Conservation (phyloP, 768 basidiomycete species). For the Phallus indusiatus region DNA sequence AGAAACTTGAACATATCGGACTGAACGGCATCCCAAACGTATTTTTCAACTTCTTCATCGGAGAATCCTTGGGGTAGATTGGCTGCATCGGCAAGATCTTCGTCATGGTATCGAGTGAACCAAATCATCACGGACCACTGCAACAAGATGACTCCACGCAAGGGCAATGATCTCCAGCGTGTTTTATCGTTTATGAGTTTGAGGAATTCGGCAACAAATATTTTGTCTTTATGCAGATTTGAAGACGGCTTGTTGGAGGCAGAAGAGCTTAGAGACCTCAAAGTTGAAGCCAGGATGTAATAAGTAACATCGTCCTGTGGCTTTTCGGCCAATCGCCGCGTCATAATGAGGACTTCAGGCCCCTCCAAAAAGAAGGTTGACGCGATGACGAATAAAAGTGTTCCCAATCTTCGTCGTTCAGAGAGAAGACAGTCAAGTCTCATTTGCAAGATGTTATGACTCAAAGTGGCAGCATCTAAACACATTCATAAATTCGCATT, state of each 20-base stretch:
- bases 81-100: slow-evolving; percentile 49
- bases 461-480: slow-evolving; percentile 32
- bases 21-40: slow-evolving; percentile 77
- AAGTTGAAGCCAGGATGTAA: slow-evolving; percentile 56
- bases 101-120: slow-evolving; percentile 60
- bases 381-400: slow-evolving; percentile 52
- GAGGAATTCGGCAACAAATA: slow-evolving; percentile 9
- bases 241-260: slow-evolving; percentile 6
- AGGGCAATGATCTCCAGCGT: slow-evolving; percentile 58
- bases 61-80: slow-evolving; percentile 39
- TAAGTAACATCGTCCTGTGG: slow-evolving; percentile 60
- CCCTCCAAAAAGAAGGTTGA: slow-evolving; percentile 52
- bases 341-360: slow-evolving; percentile 48
- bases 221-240: slow-evolving; percentile 8
- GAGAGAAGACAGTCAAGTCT: slow-evolving; percentile 66
- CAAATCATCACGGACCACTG: slow-evolving; percentile 86
- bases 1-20: slow-evolving; percentile 74
- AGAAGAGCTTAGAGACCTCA: slow-evolving; percentile 43
- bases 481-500: slow-evolving; percentile 23
- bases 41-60: slow-evolving; percentile 71
- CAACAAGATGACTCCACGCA: slow-evolving; percentile 67
- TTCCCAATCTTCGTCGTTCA: slow-evolving; percentile 60
- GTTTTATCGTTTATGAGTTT: slow-evolving; percentile 25
- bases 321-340: slow-evolving; percentile 64
- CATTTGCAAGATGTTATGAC: slow-evolving; percentile 56